Evolutionary conservation across 148 eudicot species (phyloP).

Genomic region (Nepenthes gracilis): DNA sequence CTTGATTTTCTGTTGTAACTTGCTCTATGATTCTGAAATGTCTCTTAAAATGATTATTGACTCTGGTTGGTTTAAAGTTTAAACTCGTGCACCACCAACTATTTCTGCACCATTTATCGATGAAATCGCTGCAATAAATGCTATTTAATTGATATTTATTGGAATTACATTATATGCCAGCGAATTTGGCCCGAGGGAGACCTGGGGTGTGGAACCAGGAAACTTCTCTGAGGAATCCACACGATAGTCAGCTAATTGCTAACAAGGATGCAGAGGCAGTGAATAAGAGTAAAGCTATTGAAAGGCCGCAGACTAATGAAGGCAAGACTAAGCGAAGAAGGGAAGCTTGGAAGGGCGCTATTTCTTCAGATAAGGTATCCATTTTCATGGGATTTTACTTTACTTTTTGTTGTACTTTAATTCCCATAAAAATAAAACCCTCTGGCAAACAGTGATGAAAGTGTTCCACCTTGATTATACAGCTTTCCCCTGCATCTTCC

Average conservation of each 20-base stretch:
- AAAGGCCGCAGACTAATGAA: conserved; percentile 18
- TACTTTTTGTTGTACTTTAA: not conserved
- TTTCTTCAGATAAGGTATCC: conserved; percentile 40
- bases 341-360: conserved; percentile 16
- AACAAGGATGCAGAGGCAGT: conserved; percentile 21
- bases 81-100: no score
- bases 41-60: no score
- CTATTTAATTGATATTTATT: not conserved
- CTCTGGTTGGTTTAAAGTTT: no score
- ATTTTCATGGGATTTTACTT: not conserved
- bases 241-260: conserved; percentile 14
- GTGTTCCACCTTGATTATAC: not conserved
- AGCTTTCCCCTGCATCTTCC: no score
- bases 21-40: no score
- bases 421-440: not conserved
- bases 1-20: no score
- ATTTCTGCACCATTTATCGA: no score
- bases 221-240: conserved; percentile 16
- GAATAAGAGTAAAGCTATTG: conserved; percentile 20
- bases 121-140: not conserved
- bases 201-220: conserved; percentile 19
- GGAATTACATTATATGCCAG: conserved; percentile 9
- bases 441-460: not conserved
- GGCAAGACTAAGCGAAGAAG: conserved; percentile 30
- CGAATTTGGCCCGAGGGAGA: conserved; percentile 15